These are phyloP conservation scores for Coemansia sp. DNA, from an alignment of 192 early-diverging fungal species.

Conservation along the genomic window DNA sequence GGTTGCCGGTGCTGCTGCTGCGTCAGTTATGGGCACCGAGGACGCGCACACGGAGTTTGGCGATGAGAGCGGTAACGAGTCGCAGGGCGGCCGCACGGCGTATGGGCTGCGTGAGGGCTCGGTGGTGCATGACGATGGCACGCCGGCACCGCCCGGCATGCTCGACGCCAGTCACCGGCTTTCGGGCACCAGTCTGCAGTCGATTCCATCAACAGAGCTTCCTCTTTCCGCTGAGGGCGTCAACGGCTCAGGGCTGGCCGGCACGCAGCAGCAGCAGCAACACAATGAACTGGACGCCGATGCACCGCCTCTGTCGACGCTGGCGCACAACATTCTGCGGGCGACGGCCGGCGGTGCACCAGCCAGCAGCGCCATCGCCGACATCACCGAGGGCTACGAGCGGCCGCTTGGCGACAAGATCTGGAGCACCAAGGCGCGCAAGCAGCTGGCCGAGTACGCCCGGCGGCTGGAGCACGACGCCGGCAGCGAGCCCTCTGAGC, in stretches of 20 bases:
- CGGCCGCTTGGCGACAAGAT: slow-evolving; percentile 26
- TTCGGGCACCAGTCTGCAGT: background rate
- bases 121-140: slow-evolving; percentile 23
- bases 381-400: slow-evolving; percentile 31
- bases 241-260: slow-evolving; percentile 12
- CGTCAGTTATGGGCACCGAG: slow-evolving; percentile 40
- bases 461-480: slow-evolving; percentile 22
- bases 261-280: slow-evolving; percentile 41
- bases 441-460: slow-evolving; percentile 22
- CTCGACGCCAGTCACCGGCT: slow-evolving; percentile 4
- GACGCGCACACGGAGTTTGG: slow-evolving; percentile 60
- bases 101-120: slow-evolving; percentile 33
- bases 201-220: slow-evolving; percentile 7
- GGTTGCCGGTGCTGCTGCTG: slow-evolving; percentile 24
- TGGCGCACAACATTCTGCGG: slow-evolving; percentile 33
- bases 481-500: slow-evolving; percentile 53
- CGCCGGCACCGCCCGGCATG: slow-evolving; percentile 13
- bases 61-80: slow-evolving; percentile 57
- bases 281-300: slow-evolving; percentile 9
- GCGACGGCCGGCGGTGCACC: slow-evolving; percentile 11
- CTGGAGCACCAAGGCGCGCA: slow-evolving; percentile 36
- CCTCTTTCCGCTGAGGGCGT: slow-evolving; percentile 4
- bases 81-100: slow-evolving; percentile 22
- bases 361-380: slow-evolving; percentile 29
- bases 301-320: slow-evolving; percentile 8